phyloP scores from a whole-genome alignment of 306 rosid species.

The Cucumis cinereus region DNA sequence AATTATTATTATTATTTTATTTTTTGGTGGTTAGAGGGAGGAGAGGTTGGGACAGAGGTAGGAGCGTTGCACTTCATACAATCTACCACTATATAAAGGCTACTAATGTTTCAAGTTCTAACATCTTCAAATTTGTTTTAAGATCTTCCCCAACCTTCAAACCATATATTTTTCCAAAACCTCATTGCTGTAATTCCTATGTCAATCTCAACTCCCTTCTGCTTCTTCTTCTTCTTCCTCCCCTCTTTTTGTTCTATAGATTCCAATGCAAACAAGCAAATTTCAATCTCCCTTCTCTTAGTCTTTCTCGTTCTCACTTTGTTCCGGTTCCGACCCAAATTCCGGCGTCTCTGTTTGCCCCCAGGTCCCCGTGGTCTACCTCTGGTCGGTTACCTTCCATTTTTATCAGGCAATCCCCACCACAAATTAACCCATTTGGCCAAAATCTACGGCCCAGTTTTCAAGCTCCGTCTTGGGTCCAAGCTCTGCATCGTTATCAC shows the following conservation, averaged over 20 bases:
- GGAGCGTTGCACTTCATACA: too few relatives aligned
- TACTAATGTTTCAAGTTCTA: too few relatives aligned
- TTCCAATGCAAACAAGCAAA: background rate
- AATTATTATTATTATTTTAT: too few relatives aligned
- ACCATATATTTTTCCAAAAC: too few relatives aligned
- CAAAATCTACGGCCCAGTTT: background rate
- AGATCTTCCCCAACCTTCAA: too few relatives aligned
- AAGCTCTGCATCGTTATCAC: background rate
- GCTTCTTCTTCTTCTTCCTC: background rate
- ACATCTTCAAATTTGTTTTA: too few relatives aligned
- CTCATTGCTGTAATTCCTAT: too few relatives aligned
- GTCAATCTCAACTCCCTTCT: background rate
- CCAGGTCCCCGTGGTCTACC: constrained; percentile 6
- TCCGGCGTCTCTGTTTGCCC: background rate
- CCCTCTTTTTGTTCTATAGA: background rate
- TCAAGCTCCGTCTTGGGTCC: background rate
- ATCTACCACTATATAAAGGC: too few relatives aligned
- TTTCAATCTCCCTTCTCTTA: background rate
- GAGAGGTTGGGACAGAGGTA: too few relatives aligned
- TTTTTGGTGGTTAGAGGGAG: too few relatives aligned
- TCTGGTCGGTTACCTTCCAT: background rate
- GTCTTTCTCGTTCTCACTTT: background rate
- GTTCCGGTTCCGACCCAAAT: background rate
- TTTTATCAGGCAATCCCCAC: background rate
- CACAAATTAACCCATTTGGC: background rate